Conservation (phyloP, 768 basidiomycete genomes). For the Saitozyma podzolica region DNA sequence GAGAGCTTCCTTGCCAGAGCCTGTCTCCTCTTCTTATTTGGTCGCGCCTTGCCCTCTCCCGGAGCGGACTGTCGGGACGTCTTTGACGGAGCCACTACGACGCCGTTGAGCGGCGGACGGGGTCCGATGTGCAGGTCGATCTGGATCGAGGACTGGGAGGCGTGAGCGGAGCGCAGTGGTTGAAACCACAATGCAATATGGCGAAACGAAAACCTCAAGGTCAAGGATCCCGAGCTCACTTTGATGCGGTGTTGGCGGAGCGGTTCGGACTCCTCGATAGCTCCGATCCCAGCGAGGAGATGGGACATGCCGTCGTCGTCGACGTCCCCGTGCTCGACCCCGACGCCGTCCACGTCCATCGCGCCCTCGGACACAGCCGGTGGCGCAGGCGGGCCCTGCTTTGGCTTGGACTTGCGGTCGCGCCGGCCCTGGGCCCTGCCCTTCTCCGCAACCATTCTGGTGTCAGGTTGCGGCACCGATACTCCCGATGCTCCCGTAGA, state of each 20-base stretch:
- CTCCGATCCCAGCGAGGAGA: slow-evolving; percentile 24
- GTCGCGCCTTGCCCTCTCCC: slow-evolving; percentile 19
- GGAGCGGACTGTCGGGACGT: slow-evolving; percentile 7
- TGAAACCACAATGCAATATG: too few relatives aligned
- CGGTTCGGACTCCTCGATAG: slow-evolving; percentile 31
- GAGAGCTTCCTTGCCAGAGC: slow-evolving; percentile 1
- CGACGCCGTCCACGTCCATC: too few relatives aligned
- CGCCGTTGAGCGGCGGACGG: background rate
- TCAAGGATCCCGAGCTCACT: slow-evolving; percentile 17
- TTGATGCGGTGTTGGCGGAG: slow-evolving; percentile 24
- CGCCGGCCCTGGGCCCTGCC: background rate
- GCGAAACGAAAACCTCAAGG: too few relatives aligned
- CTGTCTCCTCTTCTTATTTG: slow-evolving; percentile 22
- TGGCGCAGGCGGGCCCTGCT: too few relatives aligned
- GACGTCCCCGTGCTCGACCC: background rate
- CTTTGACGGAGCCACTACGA: background rate
- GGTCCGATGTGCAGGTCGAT: slow-evolving; percentile 18
- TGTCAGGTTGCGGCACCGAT: background rate
- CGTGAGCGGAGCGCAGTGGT: too few relatives aligned
- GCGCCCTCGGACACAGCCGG: too few relatives aligned
- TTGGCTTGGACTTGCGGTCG: background rate
- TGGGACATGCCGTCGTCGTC: background rate
- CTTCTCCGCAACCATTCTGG: background rate
- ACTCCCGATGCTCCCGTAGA: too few relatives aligned
- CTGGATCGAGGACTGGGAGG: slow-evolving; percentile 16